phyloP scores from a whole-genome alignment of 768 basidiomycete genomes.

The Rhizopogon sp. region DNA sequence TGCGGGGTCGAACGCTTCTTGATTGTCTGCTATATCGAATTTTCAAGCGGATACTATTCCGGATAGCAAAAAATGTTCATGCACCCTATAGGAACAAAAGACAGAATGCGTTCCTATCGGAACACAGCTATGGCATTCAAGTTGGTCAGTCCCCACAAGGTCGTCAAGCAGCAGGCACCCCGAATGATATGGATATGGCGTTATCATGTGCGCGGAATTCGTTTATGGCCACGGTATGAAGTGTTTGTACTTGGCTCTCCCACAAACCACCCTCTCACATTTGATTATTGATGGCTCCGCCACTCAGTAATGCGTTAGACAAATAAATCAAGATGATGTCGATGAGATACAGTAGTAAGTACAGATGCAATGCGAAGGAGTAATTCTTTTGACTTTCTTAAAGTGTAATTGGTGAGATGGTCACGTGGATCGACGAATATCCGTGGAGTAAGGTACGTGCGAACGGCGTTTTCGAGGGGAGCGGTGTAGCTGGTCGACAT shows the following conservation, averaged over 20 bases:
- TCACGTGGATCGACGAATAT: conserved; percentile 13
- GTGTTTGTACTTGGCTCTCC: background rate
- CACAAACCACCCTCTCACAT: background rate
- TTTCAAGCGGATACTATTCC: background rate
- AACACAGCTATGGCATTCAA: background rate
- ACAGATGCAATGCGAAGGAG: background rate
- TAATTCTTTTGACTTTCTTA: background rate
- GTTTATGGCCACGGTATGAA: background rate
- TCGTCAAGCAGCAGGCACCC: background rate
- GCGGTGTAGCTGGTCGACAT: conserved; percentile 41
- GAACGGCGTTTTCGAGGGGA: conserved; percentile 33
- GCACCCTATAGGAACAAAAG: background rate
- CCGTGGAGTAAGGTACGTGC: conserved; percentile 15
- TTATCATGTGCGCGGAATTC: background rate
- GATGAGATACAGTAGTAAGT: background rate
- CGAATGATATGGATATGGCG: background rate
- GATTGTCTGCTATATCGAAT: background rate
- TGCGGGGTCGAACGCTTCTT: background rate
- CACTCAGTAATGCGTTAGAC: no score
- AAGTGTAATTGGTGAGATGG: no score
- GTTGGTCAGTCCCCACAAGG: background rate
- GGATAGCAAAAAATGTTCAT: background rate
- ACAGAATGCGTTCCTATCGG: background rate
- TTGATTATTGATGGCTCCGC: background rate
- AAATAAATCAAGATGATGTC: background rate